Evolutionary conservation across 306 rosid genomes (phyloP).

Genomic region (Astragalus glycyphyllos): DNA sequence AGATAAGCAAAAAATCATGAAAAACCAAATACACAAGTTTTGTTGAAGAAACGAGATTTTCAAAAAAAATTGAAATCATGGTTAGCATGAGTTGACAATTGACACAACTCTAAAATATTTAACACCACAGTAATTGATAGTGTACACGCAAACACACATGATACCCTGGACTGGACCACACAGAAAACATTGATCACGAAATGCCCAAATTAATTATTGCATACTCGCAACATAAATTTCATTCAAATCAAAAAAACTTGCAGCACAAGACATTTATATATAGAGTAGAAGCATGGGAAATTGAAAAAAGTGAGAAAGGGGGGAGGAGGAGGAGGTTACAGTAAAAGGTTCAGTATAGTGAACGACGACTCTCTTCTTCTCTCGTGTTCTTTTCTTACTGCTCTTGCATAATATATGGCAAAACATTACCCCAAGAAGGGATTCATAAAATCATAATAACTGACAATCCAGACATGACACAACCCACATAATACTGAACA

Average conservation of each 20-base stretch:
- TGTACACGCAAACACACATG: not conserved
- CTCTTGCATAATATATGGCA: conserved; percentile 22
- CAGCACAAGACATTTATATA: conserved; percentile 32
- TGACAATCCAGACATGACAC: conserved; percentile 18
- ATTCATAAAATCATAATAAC: conserved; percentile 27
- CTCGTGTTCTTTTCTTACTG: conserved; percentile 8
- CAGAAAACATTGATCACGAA: conserved; percentile 15
- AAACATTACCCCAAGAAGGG: not conserved
- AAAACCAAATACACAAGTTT: conserved; percentile 15
- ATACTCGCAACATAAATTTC: not conserved
- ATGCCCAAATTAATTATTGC: conserved; percentile 17
- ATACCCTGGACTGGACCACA: not conserved
- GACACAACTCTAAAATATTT: not conserved
- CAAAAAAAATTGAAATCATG: conserved; percentile 1
- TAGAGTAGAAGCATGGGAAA: conserved; percentile 1
- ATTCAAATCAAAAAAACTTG: conserved; percentile 20
- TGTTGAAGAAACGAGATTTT: not conserved
- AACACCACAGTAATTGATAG: not conserved
- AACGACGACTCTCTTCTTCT: not conserved
- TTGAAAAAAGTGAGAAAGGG: not conserved
- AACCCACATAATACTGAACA: conserved; percentile 18
- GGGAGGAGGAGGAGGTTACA: conserved; percentile 16
- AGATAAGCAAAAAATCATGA: conserved; percentile 17
- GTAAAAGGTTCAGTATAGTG: conserved; percentile 5
- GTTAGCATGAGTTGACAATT: not conserved